Evolutionary conservation across 2,329 filamentous ascomycete genomes (phyloP), one percentile per base, ranked within the genome.

Genomic region (Colletotrichum sp.): DNA sequence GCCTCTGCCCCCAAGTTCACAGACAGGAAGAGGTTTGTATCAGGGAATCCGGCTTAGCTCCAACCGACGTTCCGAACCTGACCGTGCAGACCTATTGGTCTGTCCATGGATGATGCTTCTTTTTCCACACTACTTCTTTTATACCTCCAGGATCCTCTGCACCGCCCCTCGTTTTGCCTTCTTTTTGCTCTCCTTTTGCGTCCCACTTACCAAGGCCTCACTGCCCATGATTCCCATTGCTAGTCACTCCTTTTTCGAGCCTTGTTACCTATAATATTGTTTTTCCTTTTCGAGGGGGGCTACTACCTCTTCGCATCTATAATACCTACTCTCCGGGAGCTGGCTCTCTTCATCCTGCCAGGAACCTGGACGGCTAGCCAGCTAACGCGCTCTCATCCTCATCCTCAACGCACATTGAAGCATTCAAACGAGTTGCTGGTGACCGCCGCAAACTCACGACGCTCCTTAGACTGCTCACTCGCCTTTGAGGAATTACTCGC

Each of bases 31-130:
- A 81, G 80, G 80, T 80, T 81, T 87, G 86, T 88, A 85, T 87
- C 86, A 88, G 84, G 83, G 83, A 86, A 84, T 82, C 86, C 86
- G 86, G 87, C 85, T 86, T 85, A 84, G 83, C 83, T 85, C 86
- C 86, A 88, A 88, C 87, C 86, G 87, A 84, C 80, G 86, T 87
- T 86, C 86, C 86, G 86, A 86, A 82, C 85, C 81, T 85, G 84
- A 82, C 84, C 85, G 82, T 87, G 83, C 84, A 86, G 83, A 81
- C 81, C 81, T 79, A 81, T 82, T 81, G 80, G 78, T 74, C 78
- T 79, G 78, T 81, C 79, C 83, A 82, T 82, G 83, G 84, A 83
- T 84, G 81, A 83, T 82, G 83, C 81, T 83, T 86, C 84, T 84
- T 83, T 81, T 81, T 81, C 81, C 77, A 81, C 81, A 78, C 81